Conservation (phyloP, 1,284 basidiomycete genomes). For the Sanghuangporus weigelae region DNA sequence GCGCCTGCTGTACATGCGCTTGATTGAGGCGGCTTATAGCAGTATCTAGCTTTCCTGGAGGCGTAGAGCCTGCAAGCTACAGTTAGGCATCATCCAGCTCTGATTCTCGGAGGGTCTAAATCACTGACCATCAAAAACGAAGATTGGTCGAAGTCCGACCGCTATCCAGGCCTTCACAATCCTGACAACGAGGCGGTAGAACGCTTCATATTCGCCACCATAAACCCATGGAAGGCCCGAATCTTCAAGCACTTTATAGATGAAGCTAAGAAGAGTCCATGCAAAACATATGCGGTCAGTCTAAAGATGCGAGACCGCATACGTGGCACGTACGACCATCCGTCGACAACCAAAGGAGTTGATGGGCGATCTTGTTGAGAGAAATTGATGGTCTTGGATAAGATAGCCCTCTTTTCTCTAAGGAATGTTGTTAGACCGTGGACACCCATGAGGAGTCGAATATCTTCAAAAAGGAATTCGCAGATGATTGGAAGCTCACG, state of each 20-base stretch:
- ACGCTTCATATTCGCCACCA: constrained; percentile 75
- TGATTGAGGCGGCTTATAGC: constrained; percentile 54
- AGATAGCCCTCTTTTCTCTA: constrained; percentile 59
- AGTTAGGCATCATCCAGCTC: constrained; percentile 6
- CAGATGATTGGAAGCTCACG: not conserved
- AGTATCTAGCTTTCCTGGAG: constrained; percentile 72
- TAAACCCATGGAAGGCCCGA: constrained; percentile 77
- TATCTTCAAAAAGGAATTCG: not conserved
- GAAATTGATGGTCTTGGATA: constrained; percentile 49
- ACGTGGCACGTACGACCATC: constrained; percentile 73
- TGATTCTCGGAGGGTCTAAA: not conserved
- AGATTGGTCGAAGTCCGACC: constrained; percentile 70
- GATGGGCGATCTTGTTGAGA: constrained; percentile 19
- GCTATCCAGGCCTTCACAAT: constrained; percentile 67
- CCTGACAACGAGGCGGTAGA: constrained; percentile 44
- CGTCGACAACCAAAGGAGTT: constrained; percentile 66
- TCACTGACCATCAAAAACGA: constrained; percentile 87
- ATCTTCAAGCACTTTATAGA: constrained; percentile 65
- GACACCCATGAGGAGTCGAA: constrained; percentile 60
- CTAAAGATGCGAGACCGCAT: constrained; percentile 7
- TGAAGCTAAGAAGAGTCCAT: constrained; percentile 49
- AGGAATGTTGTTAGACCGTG: constrained; percentile 77
- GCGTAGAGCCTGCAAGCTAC: constrained; percentile 53
- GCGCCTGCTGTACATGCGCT: constrained; percentile 54
- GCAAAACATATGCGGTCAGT: constrained; percentile 10